A percentile compares a stretch with the other conserved stretches of the same genome.
Evolutionary conservation across 73 alveolate species (phyloP).

Genomic region (Paramecium pentaurelia): DNA sequence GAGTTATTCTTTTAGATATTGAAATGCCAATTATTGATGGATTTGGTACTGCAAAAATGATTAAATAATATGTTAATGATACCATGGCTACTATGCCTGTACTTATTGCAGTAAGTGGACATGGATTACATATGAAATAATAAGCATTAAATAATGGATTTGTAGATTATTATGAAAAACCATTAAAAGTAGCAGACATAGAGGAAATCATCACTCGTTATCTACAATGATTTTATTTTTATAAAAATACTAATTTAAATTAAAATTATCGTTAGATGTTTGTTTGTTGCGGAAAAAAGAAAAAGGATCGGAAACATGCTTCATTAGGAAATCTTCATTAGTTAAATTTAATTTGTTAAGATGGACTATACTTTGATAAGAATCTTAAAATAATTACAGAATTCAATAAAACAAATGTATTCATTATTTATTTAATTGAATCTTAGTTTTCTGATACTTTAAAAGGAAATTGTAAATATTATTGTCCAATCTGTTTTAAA

Average conservation of each 20-base stretch:
- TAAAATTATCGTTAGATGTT: slow-evolving; percentile 15
- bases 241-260: not conserved
- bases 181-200: not conserved
- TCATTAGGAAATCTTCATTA: not conserved
- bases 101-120: not conserved
- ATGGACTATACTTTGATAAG: slow-evolving; percentile 31
- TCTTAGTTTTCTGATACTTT: not conserved
- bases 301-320: not conserved
- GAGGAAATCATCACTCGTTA: not conserved
- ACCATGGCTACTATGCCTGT: not conserved
- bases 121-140: not conserved
- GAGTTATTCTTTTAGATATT: not conserved
- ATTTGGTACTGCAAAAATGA: not conserved
- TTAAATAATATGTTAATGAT: not conserved
- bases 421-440: not conserved
- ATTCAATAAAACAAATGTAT: slow-evolving; percentile 30
- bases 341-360: slow-evolving; percentile 14
- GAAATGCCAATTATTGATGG: slow-evolving; percentile 48
- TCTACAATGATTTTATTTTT: not conserved
- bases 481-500: slow-evolving; percentile 34
- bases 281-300: slow-evolving; percentile 1
- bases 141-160: not conserved
- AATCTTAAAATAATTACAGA: slow-evolving; percentile 31
- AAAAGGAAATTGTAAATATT: not conserved
- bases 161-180: not conserved